Evolutionary conservation across 176 grass and related monocot genomes (phyloP).

Genomic region (Rhynchospora pubera): DNA sequence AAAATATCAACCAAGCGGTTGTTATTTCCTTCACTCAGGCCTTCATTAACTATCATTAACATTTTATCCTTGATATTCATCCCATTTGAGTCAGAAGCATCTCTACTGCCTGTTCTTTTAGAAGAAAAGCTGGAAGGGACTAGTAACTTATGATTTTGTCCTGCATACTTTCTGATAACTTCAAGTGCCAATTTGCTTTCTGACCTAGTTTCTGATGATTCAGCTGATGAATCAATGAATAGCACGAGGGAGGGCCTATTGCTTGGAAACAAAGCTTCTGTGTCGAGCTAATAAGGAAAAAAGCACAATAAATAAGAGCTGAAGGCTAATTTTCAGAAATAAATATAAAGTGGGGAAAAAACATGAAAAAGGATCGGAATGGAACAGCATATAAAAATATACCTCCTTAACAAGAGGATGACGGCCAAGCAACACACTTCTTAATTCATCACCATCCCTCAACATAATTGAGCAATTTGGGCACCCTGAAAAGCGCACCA

Average conservation of each 20-base stretch:
- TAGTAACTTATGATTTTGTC: conserved; percentile 34
- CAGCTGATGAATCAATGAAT: conserved; percentile 73
- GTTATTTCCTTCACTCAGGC: conserved; percentile 33
- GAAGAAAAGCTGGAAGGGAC: conserved; percentile 30
- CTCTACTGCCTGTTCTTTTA: conserved; percentile 34
- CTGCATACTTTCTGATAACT: conserved; percentile 64
- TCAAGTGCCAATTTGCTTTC: conserved; percentile 70
- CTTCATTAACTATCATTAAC: conserved; percentile 67
- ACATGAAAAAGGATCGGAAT: not conserved
- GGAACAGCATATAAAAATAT: not conserved
- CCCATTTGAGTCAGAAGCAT: conserved; percentile 46
- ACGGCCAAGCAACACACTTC: conserved; percentile 52
- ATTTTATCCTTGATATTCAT: conserved; percentile 68
- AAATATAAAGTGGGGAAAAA: not conserved
- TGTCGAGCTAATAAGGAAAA: conserved; percentile 52
- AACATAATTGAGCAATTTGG: conserved; percentile 54
- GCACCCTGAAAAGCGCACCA: conserved; percentile 58
- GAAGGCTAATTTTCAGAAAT: not conserved
- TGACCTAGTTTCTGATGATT: conserved; percentile 59
- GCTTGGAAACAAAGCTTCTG: conserved; percentile 64
- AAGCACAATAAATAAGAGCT: conserved; percentile 24
- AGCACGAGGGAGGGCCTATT: conserved; percentile 67
- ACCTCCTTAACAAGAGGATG: conserved; percentile 65
- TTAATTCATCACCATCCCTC: conserved; percentile 63
- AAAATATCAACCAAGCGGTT: conserved; percentile 61